These are phyloP conservation scores for Pichia ethanolica DNA, from an alignment of 805 yeast species.

Conservation along the genomic window DNA sequence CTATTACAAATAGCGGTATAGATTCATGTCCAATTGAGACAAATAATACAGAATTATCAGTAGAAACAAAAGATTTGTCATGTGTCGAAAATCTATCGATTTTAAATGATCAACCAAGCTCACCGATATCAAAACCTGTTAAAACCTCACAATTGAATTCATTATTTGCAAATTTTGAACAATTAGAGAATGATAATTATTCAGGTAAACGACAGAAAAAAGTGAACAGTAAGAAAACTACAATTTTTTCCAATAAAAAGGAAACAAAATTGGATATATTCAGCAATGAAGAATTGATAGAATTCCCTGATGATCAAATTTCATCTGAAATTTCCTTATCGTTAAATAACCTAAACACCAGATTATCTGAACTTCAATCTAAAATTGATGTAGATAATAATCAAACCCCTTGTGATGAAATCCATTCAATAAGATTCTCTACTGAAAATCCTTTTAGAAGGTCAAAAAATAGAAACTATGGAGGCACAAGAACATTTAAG, in stretches of 20 bases:
- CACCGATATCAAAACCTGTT: not conserved
- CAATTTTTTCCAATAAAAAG: not conserved
- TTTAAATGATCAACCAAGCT: not conserved
- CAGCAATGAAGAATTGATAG: not conserved
- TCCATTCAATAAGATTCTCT: not conserved
- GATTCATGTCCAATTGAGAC: not conserved
- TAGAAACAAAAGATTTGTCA: no score
- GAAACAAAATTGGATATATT: not conserved
- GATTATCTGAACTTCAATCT: slow-evolving; percentile 3
- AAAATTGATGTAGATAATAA: not conserved
- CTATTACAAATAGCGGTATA: not conserved
- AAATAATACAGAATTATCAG: no score
- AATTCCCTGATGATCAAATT: not conserved
- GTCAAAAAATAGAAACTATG: slow-evolving; percentile 19
- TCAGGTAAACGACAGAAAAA: no score
- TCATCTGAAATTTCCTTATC: not conserved
- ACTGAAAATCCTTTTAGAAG: no score
- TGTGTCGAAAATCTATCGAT: no score
- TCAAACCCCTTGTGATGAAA: not conserved
- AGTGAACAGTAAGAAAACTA: not conserved
- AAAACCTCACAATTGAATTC: not conserved
- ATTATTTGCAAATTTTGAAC: not conserved
- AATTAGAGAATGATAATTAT: not conserved
- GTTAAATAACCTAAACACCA: not conserved
- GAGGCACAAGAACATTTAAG: slow-evolving; percentile 24